Evolutionary conservation across 352 stramenopile species (phyloP).

Genomic region (Phytophthora quininea): DNA sequence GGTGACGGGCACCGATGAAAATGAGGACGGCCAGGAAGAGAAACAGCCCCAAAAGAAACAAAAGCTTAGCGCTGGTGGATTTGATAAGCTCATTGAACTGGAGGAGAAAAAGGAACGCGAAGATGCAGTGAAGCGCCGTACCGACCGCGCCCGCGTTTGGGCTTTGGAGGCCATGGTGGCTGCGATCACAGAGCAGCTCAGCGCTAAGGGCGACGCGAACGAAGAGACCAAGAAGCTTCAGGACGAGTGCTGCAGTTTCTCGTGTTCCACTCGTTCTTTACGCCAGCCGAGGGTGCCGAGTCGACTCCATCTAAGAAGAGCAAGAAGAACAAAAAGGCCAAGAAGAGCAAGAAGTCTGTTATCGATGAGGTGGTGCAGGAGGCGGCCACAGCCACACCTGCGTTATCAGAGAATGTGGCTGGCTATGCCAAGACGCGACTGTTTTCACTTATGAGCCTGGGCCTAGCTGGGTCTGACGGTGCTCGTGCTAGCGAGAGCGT

Average conservation of each 20-base stretch:
- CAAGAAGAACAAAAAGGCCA: slow-evolving; percentile 50
- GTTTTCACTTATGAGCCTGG: slow-evolving; percentile 64
- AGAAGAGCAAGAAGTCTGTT: slow-evolving; percentile 32
- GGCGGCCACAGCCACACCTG: slow-evolving; percentile 39
- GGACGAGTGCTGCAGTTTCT: slow-evolving; percentile 65
- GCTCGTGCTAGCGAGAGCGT: slow-evolving; percentile 38
- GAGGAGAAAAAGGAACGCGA: slow-evolving; percentile 84
- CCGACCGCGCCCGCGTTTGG: slow-evolving; percentile 75
- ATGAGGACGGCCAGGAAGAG: slow-evolving; percentile 48
- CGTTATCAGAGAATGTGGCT: slow-evolving; percentile 53
- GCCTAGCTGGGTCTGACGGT: slow-evolving; percentile 48
- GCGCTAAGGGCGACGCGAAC: slow-evolving; percentile 23
- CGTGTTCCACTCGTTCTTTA: slow-evolving; percentile 76
- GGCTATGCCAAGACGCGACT: slow-evolving; percentile 65
- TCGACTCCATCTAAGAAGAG: slow-evolving; percentile 54
- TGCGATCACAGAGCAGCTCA: slow-evolving; percentile 50
- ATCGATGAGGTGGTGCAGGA: slow-evolving; percentile 28
- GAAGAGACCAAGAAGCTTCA: slow-evolving; percentile 31
- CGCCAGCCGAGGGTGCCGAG: slow-evolving; percentile 22
- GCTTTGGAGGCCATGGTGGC: slow-evolving; percentile 68
- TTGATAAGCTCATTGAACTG: slow-evolving; percentile 72
- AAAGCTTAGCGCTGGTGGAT: slow-evolving; percentile 52
- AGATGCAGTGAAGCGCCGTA: slow-evolving; percentile 53
- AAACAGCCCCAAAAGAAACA: slow-evolving; percentile 45
- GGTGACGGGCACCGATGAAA: slow-evolving; percentile 47